Percentiles rank a stretch among this genome's conserved stretches.
Evolutionary conservation across 2,329 filamentous ascomycete genomes (phyloP).

Genomic region (Colletotrichum shisoi): DNA sequence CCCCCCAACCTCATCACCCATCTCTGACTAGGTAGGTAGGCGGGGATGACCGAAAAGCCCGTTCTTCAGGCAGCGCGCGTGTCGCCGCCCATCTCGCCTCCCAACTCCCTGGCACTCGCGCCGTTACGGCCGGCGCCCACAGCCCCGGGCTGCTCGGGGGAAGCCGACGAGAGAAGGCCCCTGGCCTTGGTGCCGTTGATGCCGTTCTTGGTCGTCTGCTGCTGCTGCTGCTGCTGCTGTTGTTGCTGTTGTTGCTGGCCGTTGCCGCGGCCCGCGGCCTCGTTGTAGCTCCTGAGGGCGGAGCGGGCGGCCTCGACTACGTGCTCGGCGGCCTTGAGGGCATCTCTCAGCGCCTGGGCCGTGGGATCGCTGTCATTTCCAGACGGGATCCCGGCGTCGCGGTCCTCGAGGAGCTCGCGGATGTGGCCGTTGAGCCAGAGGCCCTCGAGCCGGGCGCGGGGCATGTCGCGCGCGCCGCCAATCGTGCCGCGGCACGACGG

Average conservation of each 20-base stretch:
- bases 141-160: constrained; percentile 46
- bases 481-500: constrained; percentile 68
- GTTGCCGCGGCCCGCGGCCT: constrained; percentile 41
- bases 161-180: constrained; percentile 34
- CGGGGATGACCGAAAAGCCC: constrained; percentile 15
- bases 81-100: constrained; percentile 70
- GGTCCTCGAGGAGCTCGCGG: constrained; percentile 60
- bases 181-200: constrained; percentile 37
- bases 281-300: constrained; percentile 54
- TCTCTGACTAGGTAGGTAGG: not conserved
- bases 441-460: constrained; percentile 60
- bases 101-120: constrained; percentile 54
- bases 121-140: constrained; percentile 17
- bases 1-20: too few species aligned
- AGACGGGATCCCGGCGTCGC: constrained; percentile 36
- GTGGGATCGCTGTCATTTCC: constrained; percentile 50
- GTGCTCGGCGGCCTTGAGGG: constrained; percentile 57
- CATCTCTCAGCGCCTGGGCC: constrained; percentile 53
- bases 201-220: constrained; percentile 22
- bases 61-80: constrained; percentile 47
- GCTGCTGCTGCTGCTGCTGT: constrained; percentile 20
- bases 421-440: constrained; percentile 71
- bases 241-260: constrained; percentile 22
- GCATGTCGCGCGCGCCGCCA: constrained; percentile 69
- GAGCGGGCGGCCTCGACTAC: constrained; percentile 56